Conservation (phyloP, 495 filamentous ascomycete species). For the Copromyces sp. region DNA sequence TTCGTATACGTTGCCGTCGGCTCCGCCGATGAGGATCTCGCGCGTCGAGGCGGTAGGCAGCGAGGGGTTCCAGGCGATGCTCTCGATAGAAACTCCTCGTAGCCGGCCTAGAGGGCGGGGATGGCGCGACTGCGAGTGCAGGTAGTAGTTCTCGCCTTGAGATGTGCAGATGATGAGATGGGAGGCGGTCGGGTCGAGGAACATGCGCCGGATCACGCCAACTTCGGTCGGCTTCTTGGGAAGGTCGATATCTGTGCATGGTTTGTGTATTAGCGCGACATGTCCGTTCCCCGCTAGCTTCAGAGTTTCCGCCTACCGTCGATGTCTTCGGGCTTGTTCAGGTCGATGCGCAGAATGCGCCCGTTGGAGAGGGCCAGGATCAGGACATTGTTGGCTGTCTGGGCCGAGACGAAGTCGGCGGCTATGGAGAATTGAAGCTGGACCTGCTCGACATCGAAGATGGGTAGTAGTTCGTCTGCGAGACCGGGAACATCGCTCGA, state of each 20-base stretch:
- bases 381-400: slow-evolving; percentile 95
- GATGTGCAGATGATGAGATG: slow-evolving; percentile 88
- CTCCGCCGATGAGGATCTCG: slow-evolving; percentile 86
- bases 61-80: slow-evolving; percentile 92
- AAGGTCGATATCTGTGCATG: slow-evolving; percentile 77
- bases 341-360: slow-evolving; percentile 83
- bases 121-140: slow-evolving; percentile 86
- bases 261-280: neutral
- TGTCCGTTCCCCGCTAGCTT: neutral
- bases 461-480: slow-evolving; percentile 55
- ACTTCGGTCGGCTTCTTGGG: slow-evolving; percentile 86
- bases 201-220: slow-evolving; percentile 87
- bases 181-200: slow-evolving; percentile 91
- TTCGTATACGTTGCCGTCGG: slow-evolving; percentile 91
- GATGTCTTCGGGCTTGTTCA: slow-evolving; percentile 88
- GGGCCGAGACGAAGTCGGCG: slow-evolving; percentile 88
- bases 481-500: slow-evolving; percentile 45
- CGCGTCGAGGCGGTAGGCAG: slow-evolving; percentile 88
- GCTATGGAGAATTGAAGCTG: slow-evolving; percentile 85
- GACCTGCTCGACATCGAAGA: slow-evolving; percentile 87
- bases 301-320: slow-evolving; percentile 52
- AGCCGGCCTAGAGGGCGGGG: slow-evolving; percentile 72
- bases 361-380: slow-evolving; percentile 81
- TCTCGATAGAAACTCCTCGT: slow-evolving; percentile 78
- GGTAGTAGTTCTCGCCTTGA: slow-evolving; percentile 91